These are phyloP conservation scores for Xylaria bambusicola DNA, from an alignment of 495 filamentous ascomycete species.

Conservation along the genomic window DNA sequence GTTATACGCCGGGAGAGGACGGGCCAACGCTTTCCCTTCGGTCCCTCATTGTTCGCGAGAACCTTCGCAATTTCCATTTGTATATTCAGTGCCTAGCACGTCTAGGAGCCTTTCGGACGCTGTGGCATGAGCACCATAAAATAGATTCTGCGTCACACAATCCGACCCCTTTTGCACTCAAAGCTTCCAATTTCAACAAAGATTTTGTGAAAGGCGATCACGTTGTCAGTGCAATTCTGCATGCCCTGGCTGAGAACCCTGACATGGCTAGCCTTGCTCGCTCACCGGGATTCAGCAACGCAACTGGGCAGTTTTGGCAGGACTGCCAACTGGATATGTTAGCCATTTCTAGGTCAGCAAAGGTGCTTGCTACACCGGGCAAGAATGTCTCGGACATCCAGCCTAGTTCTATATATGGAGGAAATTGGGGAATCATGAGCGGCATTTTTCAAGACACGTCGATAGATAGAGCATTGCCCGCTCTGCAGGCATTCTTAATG, in stretches of 20 bases:
- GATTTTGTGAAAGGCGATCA: too few species aligned
- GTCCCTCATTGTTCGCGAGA: neutral
- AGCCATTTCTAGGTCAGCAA: constrained; percentile 17
- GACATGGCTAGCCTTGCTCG: neutral
- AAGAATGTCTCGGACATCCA: neutral
- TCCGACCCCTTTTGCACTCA: too few species aligned
- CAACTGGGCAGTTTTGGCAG: neutral
- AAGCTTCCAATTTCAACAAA: neutral
- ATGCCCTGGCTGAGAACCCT: constrained; percentile 10
- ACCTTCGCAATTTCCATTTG: neutral
- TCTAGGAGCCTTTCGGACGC: constrained; percentile 29
- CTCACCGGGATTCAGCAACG: constrained; percentile 7
- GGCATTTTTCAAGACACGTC: constrained; percentile 17
- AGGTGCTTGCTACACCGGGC: neutral
- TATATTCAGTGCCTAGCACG: constrained; percentile 28
- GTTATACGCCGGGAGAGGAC: constrained; percentile 9
- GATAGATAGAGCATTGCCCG: constrained; percentile 16
- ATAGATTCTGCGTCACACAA: neutral
- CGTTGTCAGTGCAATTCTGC: constrained; percentile 16
- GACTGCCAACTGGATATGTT: constrained; percentile 27
- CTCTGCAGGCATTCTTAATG: constrained; percentile 18
- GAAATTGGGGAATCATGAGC: neutral
- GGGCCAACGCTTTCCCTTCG: constrained; percentile 6
- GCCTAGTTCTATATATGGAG: neutral
- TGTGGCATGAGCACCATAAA: constrained; percentile 29